A percentile compares a stretch with the other conserved stretches of the same genome.
These are phyloP conservation scores for Blastobotrys chiropterorum DNA, from an alignment of 805 yeast species.

Conservation along the genomic window DNA sequence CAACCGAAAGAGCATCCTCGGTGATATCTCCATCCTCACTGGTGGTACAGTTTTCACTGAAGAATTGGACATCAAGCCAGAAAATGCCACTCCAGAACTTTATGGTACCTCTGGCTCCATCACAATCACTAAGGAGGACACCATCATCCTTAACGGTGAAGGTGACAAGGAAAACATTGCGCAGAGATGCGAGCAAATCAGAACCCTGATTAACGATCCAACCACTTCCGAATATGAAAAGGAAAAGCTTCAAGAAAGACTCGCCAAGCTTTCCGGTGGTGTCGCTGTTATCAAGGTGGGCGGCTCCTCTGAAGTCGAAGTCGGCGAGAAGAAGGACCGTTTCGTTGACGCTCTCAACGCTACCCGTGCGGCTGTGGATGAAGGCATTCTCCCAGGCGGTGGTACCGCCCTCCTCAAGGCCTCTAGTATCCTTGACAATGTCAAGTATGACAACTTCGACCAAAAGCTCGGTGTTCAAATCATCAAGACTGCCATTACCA, in stretches of 20 bases:
- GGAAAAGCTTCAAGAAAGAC: slow-evolving; percentile 95
- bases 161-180: slow-evolving; percentile 77
- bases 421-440: slow-evolving; percentile 60
- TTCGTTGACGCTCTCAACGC: slow-evolving; percentile 98
- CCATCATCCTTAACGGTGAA: slow-evolving; percentile 87
- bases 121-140: slow-evolving; percentile 92
- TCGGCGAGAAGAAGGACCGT: slow-evolving; percentile 98
- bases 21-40: slow-evolving; percentile 89
- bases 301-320: slow-evolving; percentile 95
- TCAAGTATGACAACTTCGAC: slow-evolving; percentile 83
- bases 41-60: slow-evolving; percentile 88
- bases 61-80: slow-evolving; percentile 93
- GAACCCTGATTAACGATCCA: slow-evolving; percentile 66
- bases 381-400: slow-evolving; percentile 98
- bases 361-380: slow-evolving; percentile 98
- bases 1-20: slow-evolving; percentile 92
- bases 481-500: slow-evolving; percentile 85
- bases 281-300: slow-evolving; percentile 98
- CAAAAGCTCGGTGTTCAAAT: slow-evolving; percentile 93
- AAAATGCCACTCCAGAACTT: slow-evolving; percentile 81
- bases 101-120: slow-evolving; percentile 89
- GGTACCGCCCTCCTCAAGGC: slow-evolving; percentile 98
- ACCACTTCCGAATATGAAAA: slow-evolving; percentile 81
- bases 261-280: slow-evolving; percentile 96
- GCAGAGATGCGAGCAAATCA: slow-evolving; percentile 91